phyloP scores from a whole-genome alignment of 345 rosid genomes.

The Camelina hispida region DNA sequence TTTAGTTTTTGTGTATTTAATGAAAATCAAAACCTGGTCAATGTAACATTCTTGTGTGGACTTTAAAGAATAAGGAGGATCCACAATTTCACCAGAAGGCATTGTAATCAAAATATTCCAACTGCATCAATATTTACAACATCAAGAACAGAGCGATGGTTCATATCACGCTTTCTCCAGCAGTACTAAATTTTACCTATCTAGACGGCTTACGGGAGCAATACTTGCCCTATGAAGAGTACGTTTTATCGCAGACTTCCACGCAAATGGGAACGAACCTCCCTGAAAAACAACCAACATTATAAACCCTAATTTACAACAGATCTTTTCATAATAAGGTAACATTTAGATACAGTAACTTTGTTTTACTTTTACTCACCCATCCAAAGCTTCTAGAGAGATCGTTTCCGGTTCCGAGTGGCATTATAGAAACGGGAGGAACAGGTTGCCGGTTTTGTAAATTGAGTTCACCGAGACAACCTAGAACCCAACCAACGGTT shows the following conservation, averaged over 20 bases:
- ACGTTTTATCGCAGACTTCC: conserved; percentile 92
- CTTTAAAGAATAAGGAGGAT: conserved; percentile 82
- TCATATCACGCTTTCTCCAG: neutral
- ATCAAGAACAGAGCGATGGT: conserved; percentile 4
- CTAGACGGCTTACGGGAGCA: conserved; percentile 70
- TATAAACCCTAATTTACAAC: conserved; percentile 33
- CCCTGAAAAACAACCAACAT: conserved; percentile 60
- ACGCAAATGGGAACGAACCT: conserved; percentile 91
- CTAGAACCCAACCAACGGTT: conserved; percentile 96
- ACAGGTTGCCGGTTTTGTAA: conserved; percentile 59
- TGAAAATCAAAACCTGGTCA: conserved; percentile 56
- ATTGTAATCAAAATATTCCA: conserved; percentile 77
- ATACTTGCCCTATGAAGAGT: conserved; percentile 65
- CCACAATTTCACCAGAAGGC: conserved; percentile 67
- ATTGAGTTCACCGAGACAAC: conserved; percentile 76
- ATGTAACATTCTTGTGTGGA: conserved; percentile 61
- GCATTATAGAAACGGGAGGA: conserved; percentile 91
- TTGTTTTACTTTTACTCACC: conserved; percentile 49
- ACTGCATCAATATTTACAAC: conserved; percentile 50
- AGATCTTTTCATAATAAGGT: neutral
- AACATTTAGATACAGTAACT: neutral
- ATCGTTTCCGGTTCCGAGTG: conserved; percentile 97
- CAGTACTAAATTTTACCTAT: conserved; percentile 54
- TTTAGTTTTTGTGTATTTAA: neutral
- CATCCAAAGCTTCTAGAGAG: conserved; percentile 94